Base-by-base conservation (phyloP, 1,139 yeast genomes). In the Arxiozyma telluris region DNA sequence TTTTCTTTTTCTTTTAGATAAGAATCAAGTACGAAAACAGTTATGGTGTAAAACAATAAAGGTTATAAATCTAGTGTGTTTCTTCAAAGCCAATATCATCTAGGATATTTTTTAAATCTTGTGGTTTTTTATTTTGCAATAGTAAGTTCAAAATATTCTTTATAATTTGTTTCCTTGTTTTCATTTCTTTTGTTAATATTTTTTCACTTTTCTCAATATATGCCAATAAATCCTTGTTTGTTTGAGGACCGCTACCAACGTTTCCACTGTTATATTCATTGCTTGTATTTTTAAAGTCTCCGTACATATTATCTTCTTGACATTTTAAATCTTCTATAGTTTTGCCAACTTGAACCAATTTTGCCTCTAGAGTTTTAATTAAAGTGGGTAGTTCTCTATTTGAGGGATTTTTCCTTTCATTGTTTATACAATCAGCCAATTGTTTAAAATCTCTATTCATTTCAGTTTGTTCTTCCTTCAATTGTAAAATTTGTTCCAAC, bases 21-120 rank as follows among this genome's bases (percentile, higher is more conserved):
- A 27, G 7, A 9, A 8, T 27, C 30, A 8, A 27, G 11, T 27
- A 27, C 4, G 30, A 27, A 27, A 27, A 27, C 30, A 8, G 11
- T 27, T 2, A 6, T 8, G 11, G 11, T 27, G 8, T 6, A 8
- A 27, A 27, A 27, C 30, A 27, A 27, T 2, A 27, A 2, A 27
- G 30, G 8, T 8, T 8, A 8, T n/a, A 5, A 27, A 27, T 27
- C 11, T 45, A 45, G 21, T 49, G 48, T 34, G 53, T 27, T 34
- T 34, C 43, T 44, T 62, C 67, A 44, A 54, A 55, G 22, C 65
- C 65, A 47, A 63, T 54, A 23, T 57, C 60, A 43, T 63, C 67
- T 62, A 64, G 53, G 41, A 63, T 57, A 34, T 60, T 64, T 21
- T 56, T 55, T 50, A 61, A 53, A 47, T 59, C 57, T 39, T 58